These are phyloP conservation scores for Tetrahymena borealis DNA, from an alignment of 73 alveolate genomes.

Conservation along the genomic window DNA sequence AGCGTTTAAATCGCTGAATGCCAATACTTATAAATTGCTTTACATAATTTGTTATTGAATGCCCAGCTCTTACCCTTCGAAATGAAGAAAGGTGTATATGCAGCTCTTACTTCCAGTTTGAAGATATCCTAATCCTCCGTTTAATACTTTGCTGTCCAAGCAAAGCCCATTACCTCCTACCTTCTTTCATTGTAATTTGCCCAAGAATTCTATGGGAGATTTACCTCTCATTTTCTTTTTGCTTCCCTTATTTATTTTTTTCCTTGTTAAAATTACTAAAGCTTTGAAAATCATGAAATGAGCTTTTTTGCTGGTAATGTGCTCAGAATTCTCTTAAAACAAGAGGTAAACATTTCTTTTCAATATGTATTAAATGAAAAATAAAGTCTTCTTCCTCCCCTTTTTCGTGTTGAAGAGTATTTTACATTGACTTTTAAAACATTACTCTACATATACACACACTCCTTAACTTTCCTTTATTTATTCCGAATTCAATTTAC, in stretches of 20 bases:
- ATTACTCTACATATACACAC: too few relatives aligned
- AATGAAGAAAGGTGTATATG: not conserved
- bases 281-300: not conserved
- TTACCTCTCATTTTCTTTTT: not conserved
- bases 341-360: not conserved
- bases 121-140: not conserved
- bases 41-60: not conserved
- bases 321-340: not conserved
- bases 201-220: not conserved
- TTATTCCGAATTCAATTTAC: too few relatives aligned
- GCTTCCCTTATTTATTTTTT: not conserved
- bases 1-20: not conserved
- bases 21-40: not conserved
- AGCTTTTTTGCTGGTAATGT: not conserved
- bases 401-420: too few relatives aligned
- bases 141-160: not conserved
- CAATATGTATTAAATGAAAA: not conserved
- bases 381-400: too few relatives aligned
- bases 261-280: not conserved
- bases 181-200: not conserved
- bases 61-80: not conserved
- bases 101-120: not conserved
- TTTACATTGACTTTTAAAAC: too few relatives aligned
- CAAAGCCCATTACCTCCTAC: not conserved
- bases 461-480: too few relatives aligned